A percentile compares a stretch with the other conserved stretches of the same genome.
Conservation (phyloP, 1,284 basidiomycete genomes). For the Rhodotorula sp. region DNA sequence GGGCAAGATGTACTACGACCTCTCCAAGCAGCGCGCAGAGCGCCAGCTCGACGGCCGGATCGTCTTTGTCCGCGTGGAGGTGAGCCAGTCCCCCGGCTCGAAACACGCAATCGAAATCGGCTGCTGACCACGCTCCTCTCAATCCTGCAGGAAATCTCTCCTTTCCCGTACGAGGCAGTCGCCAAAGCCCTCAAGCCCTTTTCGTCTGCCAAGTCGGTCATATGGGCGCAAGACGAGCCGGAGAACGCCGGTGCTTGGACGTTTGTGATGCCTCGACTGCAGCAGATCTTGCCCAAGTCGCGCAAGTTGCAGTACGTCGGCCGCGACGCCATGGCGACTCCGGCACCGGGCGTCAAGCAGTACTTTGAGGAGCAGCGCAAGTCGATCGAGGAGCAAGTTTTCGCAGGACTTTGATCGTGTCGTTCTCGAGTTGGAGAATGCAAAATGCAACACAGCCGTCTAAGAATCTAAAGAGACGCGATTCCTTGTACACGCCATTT, state of each 20-base stretch:
- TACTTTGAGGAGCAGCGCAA: conserved; percentile 66
- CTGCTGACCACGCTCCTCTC: not conserved
- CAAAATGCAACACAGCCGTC: not conserved
- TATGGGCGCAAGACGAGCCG: conserved; percentile 82
- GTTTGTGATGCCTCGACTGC: conserved; percentile 63
- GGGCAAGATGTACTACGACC: conserved; percentile 84
- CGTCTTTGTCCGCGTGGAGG: conserved; percentile 70
- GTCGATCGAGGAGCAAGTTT: conserved; percentile 58
- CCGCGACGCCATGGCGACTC: conserved; percentile 66
- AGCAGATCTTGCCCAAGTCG: conserved; percentile 53
- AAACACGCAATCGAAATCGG: not conserved
- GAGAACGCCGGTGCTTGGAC: conserved; percentile 76
- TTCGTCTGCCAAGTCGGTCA: conserved; percentile 43
- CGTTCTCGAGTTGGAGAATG: not conserved
- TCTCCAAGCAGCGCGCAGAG: conserved; percentile 64
- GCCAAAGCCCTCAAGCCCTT: conserved; percentile 57
- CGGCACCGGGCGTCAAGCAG: conserved; percentile 72
- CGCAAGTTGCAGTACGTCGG: conserved; percentile 60
- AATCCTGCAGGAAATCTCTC: conserved; percentile 62
- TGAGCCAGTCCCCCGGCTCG: not conserved
- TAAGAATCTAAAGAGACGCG: conserved; percentile 10
- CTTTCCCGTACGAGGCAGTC: conserved; percentile 71
- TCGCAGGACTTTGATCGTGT: conserved; percentile 22
- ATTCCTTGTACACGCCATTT: conserved; percentile 26
- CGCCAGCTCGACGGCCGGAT: conserved; percentile 57